Base-by-base conservation (phyloP, 108 stramenopile genomes). In the Skeletonema costatum region DNA sequence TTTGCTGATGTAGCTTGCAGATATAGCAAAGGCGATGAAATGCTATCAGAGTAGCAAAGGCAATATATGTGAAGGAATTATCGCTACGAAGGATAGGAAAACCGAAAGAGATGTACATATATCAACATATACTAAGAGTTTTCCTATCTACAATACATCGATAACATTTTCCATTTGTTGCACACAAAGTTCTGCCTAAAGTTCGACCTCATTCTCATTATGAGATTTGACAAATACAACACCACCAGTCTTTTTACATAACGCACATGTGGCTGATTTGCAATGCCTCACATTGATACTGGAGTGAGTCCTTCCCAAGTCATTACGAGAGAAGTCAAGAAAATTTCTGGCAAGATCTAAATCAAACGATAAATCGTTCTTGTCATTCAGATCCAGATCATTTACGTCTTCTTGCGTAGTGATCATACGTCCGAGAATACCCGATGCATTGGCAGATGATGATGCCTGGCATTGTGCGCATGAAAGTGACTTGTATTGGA, bases 221-320 rank as follows among this genome's bases (percentile, higher is more conserved):
- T 46, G 44, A 56, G 53, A 33, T 30, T 66, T 59, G 14, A 74
- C 61, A 66, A 74, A 74, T 12, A 74, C 73, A 29, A 74, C 62
- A 9, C 64, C 51, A 2, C 53, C 53, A 56, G 53, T 29, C 53
- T 56, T 56, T 25, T 56, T 56, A 58, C 25, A 38, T 33, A 63
- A 2, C 32, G 29, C 36, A 38, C 80, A 81, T 61, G 80, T 81
- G 19, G 61, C 75, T 62, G 73, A 70, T 31, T 77, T 77, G 60
- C 82, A 77, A 32, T 76, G 65, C 44, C 82, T 61, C 67, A 83
- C 82, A 41, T 83, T 73, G 25, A 77, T 77, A 64, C 72, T 77
- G 2, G 82, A 77, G 66, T 83, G 82, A 44, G 36, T 32, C 35
- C 70, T 67, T 53, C 82, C 82, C 46, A 82, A 56, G 32, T 82